These are phyloP conservation scores for Symbiotaphrina buchneri DNA, from an alignment of 495 filamentous ascomycete species.

Conservation along the genomic window DNA sequence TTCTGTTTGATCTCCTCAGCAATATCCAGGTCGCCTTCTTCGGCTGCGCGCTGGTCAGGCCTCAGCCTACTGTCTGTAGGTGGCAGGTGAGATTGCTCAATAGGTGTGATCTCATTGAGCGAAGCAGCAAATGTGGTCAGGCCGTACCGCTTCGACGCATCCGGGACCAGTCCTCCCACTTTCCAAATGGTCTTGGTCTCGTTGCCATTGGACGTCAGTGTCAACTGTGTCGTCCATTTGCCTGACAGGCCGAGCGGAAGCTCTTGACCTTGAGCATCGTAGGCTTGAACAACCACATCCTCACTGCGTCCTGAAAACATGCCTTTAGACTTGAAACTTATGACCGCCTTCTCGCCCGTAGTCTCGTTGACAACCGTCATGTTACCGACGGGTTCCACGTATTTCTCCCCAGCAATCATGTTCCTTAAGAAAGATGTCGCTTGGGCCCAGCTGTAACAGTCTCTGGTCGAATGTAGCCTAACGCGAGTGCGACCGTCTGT, in stretches of 20 bases:
- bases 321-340: constrained; percentile 77
- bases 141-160: constrained; percentile 59
- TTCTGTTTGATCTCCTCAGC: constrained; percentile 66
- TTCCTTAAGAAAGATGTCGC: constrained; percentile 85
- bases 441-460: constrained; percentile 63
- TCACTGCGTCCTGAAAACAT: constrained; percentile 93
- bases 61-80: constrained; percentile 63
- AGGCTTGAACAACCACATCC: constrained; percentile 56
- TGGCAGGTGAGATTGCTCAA: constrained; percentile 52
- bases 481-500: constrained; percentile 74
- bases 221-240: constrained; percentile 62
- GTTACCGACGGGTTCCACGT: constrained; percentile 80
- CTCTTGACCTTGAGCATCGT: constrained; percentile 35
- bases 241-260: constrained; percentile 42
- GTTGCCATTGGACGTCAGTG: constrained; percentile 32
- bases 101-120: constrained; percentile 67
- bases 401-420: constrained; percentile 94
- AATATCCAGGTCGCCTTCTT: constrained; percentile 58
- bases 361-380: constrained; percentile 67
- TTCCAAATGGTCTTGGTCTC: constrained; percentile 42
- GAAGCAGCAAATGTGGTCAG: constrained; percentile 67
- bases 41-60: constrained; percentile 80
- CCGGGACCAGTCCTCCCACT: constrained; percentile 49
- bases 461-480: constrained; percentile 41
- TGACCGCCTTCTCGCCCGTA: constrained; percentile 52